These are phyloP conservation scores for Cucurbita ficifolia DNA, from an alignment of 306 rosid genomes.

Conservation along the genomic window DNA sequence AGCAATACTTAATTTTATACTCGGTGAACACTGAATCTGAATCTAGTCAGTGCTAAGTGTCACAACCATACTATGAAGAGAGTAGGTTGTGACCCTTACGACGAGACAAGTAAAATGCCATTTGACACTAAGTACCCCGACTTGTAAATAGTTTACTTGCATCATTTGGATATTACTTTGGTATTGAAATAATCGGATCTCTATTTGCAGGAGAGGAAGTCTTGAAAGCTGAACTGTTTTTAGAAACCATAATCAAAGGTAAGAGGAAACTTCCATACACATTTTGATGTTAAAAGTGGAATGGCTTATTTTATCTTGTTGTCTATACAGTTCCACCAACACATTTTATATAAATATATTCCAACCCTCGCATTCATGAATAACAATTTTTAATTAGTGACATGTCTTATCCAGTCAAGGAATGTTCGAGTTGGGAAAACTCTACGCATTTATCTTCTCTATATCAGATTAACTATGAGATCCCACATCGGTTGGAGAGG, in stretches of 20 bases:
- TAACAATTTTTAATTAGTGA: no score
- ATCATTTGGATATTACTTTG: neutral
- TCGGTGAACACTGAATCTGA: neutral
- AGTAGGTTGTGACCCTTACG: no score
- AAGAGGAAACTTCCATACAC: neutral
- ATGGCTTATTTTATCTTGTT: neutral
- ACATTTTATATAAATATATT: neutral
- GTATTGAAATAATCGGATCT: neutral
- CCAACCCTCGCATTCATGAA: neutral
- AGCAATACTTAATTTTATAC: neutral
- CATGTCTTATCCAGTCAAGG: no score
- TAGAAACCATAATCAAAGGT: slow-evolving; percentile 83
- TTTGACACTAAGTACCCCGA: neutral
- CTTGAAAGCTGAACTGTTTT: slow-evolving; percentile 70
- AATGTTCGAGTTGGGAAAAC: no score
- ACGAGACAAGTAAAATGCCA: no score
- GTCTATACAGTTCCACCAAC: neutral
- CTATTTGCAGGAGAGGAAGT: slow-evolving; percentile 48
- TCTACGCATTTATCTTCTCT: neutral
- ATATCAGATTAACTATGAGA: neutral
- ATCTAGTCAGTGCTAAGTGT: neutral
- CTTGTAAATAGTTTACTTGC: neutral
- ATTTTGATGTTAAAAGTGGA: neutral
- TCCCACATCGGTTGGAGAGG: no score
- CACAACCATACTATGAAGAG: no score